These are phyloP conservation scores for Ophiocordyceps polyrhachis-furcata DNA, from an alignment of 2,329 filamentous ascomycete species.

Conservation along the genomic window DNA sequence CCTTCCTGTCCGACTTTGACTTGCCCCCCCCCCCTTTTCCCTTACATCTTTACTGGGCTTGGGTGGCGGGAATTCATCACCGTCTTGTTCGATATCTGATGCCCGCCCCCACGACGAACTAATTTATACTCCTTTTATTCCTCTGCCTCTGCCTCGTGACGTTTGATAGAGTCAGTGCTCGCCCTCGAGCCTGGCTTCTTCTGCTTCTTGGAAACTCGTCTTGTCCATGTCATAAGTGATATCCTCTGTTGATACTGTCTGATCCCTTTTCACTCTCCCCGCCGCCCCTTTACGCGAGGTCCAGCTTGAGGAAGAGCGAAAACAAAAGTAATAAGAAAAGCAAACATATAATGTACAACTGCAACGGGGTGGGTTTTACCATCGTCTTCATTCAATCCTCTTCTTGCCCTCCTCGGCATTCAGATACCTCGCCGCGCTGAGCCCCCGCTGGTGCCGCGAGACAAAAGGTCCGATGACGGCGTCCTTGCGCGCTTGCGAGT, in stretches of 20 bases:
- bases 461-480: slow-evolving; percentile 56
- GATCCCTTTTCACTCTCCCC: not conserved
- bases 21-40: too few species aligned
- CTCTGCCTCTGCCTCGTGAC: not conserved
- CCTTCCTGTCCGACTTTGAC: too few species aligned
- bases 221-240: too few species aligned
- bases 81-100: not conserved
- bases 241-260: not conserved
- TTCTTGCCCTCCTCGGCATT: slow-evolving; percentile 97
- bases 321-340: not conserved
- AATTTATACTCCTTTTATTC: not conserved
- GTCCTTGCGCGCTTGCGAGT: slow-evolving; percentile 67
- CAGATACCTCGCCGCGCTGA: slow-evolving; percentile 64
- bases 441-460: slow-evolving; percentile 57
- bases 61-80: too few species aligned
- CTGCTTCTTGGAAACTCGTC: too few species aligned
- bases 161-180: too few species aligned
- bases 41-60: too few species aligned
- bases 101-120: not conserved
- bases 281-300: not conserved
- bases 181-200: too few species aligned
- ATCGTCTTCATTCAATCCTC: slow-evolving; percentile 60
- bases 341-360: not conserved
- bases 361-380: too few species aligned
- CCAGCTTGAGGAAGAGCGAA: not conserved